These are phyloP conservation scores for Populus tremula DNA, from an alignment of 345 rosid species.

Conservation along the genomic window DNA sequence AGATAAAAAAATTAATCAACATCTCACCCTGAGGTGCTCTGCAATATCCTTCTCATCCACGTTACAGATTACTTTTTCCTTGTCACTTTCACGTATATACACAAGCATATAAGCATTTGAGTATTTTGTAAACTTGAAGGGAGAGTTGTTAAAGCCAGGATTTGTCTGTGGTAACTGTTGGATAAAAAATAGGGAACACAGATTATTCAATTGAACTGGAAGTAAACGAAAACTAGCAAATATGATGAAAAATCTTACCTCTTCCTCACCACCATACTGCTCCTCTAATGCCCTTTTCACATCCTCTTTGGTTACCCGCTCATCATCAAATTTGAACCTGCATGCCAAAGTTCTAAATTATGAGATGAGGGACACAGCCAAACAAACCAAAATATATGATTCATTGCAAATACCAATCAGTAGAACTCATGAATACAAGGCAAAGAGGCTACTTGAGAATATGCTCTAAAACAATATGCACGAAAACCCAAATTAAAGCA, in stretches of 20 bases:
- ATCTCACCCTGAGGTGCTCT: slow-evolving; percentile 84
- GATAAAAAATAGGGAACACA: slow-evolving; percentile 2
- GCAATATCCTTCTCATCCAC: slow-evolving; percentile 99
- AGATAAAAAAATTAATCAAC: slow-evolving; percentile 2
- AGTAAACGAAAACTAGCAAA: neutral
- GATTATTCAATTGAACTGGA: neutral
- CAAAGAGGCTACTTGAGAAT: neutral
- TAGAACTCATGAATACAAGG: neutral
- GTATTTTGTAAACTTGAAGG: slow-evolving; percentile 84
- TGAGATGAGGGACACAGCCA: neutral
- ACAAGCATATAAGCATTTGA: slow-evolving; percentile 99
- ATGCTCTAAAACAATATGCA: neutral
- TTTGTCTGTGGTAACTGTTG: slow-evolving; percentile 80
- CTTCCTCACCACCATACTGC: slow-evolving; percentile 99
- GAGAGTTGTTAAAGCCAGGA: slow-evolving; percentile 92
- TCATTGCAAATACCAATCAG: neutral
- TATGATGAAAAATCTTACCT: slow-evolving; percentile 40
- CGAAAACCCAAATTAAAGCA: neutral
- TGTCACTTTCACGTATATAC: slow-evolving; percentile 93
- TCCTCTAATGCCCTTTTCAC: slow-evolving; percentile 85
- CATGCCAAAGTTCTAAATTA: neutral
- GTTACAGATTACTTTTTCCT: slow-evolving; percentile 89
- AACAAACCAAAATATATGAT: neutral
- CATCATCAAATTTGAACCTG: slow-evolving; percentile 99
- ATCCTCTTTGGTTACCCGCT: slow-evolving; percentile 94